Percentiles rank a stretch among this genome's conserved stretches.
phyloP scores from a whole-genome alignment of 2,329 filamentous ascomycete species.

The Colletotrichum karsti region DNA sequence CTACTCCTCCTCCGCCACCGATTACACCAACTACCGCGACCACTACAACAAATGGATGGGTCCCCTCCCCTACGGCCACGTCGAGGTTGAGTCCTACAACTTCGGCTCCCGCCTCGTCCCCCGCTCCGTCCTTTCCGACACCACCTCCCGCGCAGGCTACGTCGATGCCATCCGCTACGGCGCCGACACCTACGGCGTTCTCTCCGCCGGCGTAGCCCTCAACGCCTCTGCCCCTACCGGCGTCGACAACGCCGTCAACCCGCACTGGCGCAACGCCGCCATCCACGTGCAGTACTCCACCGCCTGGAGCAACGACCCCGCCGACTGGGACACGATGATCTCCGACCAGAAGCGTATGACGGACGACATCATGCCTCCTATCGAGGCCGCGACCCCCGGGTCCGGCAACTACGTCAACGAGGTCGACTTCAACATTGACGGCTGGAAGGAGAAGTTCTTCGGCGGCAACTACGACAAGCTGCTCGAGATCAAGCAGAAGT shows the following conservation, averaged over 20 bases:
- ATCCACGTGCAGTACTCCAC: constrained; percentile 29
- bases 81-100: constrained; percentile 58
- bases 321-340: constrained; percentile 21
- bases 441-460: constrained; percentile 56
- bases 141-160: constrained; percentile 34
- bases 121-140: constrained; percentile 41
- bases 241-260: constrained; percentile 28
- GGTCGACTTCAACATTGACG: constrained; percentile 55
- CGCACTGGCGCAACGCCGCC: constrained; percentile 24
- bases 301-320: constrained; percentile 28
- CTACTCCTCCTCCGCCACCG: constrained; percentile 33
- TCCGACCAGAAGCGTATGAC: constrained; percentile 28
- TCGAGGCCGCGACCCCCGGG: constrained; percentile 42
- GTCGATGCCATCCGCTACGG: constrained; percentile 27
- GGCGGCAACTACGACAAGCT: constrained; percentile 54
- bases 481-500: constrained; percentile 56
- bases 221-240: constrained; percentile 21
- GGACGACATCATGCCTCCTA: constrained; percentile 28
- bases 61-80: constrained; percentile 49
- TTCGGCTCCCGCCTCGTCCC: constrained; percentile 54
- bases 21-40: constrained; percentile 42
- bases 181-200: constrained; percentile 22
- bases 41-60: constrained; percentile 53
- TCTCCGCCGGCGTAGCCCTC: constrained; percentile 33
- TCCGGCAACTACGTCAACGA: constrained; percentile 60